phyloP scores from a whole-genome alignment of 208 protist species.

The Crithidia fasciculata region DNA sequence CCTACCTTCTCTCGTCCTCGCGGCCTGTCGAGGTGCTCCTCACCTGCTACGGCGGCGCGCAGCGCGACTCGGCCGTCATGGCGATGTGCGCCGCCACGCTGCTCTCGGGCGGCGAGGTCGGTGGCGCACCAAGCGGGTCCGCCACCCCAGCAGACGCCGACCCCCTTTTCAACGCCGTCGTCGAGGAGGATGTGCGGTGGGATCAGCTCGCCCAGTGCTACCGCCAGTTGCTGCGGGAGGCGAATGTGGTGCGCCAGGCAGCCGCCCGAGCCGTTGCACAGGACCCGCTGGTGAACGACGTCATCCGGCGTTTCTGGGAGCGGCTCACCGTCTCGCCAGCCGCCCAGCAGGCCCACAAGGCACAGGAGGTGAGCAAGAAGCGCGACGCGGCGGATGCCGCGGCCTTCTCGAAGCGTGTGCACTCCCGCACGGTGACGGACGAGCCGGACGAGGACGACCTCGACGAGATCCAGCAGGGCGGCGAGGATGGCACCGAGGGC shows the following conservation, averaged over 20 bases:
- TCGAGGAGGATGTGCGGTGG: conserved; percentile 65
- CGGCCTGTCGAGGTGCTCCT: conserved; percentile 34
- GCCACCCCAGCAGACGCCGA: conserved; percentile 35
- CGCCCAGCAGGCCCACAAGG: conserved; percentile 39
- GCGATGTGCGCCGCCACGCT: conserved; percentile 26
- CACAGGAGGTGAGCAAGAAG: conserved; percentile 26
- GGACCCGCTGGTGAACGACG: conserved; percentile 68
- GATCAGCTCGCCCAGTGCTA: conserved; percentile 68
- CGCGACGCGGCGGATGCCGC: conserved; percentile 25
- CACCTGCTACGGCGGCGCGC: conserved; percentile 34
- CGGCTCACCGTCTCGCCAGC: conserved; percentile 74
- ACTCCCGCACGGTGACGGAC: background rate
- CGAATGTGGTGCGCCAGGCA: conserved; percentile 23
- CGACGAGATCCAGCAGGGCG: conserved; percentile 22
- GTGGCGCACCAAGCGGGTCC: conserved; percentile 4
- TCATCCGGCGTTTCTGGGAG: conserved; percentile 85
- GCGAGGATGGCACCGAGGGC: background rate
- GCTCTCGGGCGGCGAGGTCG: conserved; percentile 14
- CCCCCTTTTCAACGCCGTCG: conserved; percentile 42
- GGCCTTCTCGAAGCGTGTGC: conserved; percentile 9
- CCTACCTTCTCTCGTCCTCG: conserved; percentile 30
- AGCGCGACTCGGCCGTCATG: conserved; percentile 20
- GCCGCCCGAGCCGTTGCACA: conserved; percentile 37
- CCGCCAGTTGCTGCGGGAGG: conserved; percentile 58
- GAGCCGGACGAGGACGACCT: conserved; percentile 34